Conservation (phyloP, 192 early-diverging fungal genomes). For the Kappamyces sp. region DNA sequence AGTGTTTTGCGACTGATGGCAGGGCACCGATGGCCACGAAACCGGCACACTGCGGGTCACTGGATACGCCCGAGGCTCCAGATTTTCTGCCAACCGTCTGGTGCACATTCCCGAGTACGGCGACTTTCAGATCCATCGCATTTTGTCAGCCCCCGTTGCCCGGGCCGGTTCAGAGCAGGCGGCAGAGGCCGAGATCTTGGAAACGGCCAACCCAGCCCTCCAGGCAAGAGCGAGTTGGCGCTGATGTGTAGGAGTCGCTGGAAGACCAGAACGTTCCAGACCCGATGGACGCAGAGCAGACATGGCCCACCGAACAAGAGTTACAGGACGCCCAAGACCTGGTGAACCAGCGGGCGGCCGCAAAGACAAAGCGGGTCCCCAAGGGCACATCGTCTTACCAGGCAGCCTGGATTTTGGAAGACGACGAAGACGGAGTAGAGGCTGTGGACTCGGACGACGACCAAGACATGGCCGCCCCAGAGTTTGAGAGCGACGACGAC, state of each 20-base stretch:
- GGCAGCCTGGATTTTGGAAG: conserved; percentile 95
- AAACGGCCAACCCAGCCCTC: conserved; percentile 57
- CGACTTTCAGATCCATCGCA: conserved; percentile 83
- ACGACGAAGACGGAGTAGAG: conserved; percentile 61
- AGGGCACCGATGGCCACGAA: conserved; percentile 7
- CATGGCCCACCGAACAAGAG: conserved; percentile 98
- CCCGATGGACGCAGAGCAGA: conserved; percentile 89
- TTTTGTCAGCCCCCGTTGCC: not conserved
- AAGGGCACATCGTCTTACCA: conserved; percentile 96
- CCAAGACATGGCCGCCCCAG: conserved; percentile 39
- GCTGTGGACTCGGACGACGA: conserved; percentile 26
- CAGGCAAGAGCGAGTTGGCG: conserved; percentile 19
- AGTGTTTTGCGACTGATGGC: not conserved
- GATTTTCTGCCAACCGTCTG: conserved; percentile 84
- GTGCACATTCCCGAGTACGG: conserved; percentile 90
- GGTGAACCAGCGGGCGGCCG: conserved; percentile 22
- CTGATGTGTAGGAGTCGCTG: conserved; percentile 63
- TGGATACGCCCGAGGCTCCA: conserved; percentile 78
- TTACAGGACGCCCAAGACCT: conserved; percentile 66
- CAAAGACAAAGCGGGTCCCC: conserved; percentile 71
- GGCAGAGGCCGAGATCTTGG: conserved; percentile 53
- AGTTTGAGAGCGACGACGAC: conserved; percentile 44
- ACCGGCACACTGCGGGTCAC: conserved; percentile 66
- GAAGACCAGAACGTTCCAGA: conserved; percentile 83
- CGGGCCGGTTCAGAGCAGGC: conserved; percentile 31